Conservation (phyloP, 164 flowering plant genomes). For the Vitis labrusca region DNA sequence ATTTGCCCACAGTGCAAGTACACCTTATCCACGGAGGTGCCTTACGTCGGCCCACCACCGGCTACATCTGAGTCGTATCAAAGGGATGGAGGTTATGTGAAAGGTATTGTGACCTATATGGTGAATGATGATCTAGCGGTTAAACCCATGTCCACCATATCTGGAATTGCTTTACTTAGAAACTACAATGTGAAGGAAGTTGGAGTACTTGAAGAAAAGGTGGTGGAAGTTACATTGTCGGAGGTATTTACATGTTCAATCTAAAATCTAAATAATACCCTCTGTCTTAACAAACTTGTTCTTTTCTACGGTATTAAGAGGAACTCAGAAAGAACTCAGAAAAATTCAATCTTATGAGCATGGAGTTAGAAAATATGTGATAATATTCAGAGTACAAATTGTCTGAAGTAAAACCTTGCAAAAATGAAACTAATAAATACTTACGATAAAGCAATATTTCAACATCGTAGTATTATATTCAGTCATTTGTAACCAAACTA, state of each 20-base stretch:
- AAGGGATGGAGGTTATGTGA: slow-evolving; percentile 31
- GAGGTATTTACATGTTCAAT: too few species aligned
- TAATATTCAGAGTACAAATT: too few species aligned
- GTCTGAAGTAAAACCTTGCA: too few species aligned
- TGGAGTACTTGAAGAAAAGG: slow-evolving; percentile 22
- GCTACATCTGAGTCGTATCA: neutral
- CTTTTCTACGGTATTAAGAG: too few species aligned
- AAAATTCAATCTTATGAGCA: too few species aligned
- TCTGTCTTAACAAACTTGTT: neutral
- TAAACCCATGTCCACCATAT: slow-evolving; percentile 42
- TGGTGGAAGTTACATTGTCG: neutral
- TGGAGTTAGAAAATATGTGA: too few species aligned
- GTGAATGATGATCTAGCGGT: slow-evolving; percentile 46
- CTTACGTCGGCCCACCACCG: neutral
- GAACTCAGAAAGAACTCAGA: too few species aligned
- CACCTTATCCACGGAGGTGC: neutral
- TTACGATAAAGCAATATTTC: too few species aligned
- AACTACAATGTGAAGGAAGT: slow-evolving; percentile 30
- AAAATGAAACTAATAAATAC: too few species aligned
- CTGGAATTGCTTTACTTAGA: slow-evolving; percentile 30
- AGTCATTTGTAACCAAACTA: too few species aligned
- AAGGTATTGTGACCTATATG: slow-evolving; percentile 42
- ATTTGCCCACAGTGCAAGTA: neutral
- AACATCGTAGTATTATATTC: too few species aligned
- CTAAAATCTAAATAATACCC: too few species aligned